Percentiles rank a stretch among this genome's conserved stretches.
phyloP scores from a whole-genome alignment of 129 eudicot species.

The Artemisia tridentata region DNA sequence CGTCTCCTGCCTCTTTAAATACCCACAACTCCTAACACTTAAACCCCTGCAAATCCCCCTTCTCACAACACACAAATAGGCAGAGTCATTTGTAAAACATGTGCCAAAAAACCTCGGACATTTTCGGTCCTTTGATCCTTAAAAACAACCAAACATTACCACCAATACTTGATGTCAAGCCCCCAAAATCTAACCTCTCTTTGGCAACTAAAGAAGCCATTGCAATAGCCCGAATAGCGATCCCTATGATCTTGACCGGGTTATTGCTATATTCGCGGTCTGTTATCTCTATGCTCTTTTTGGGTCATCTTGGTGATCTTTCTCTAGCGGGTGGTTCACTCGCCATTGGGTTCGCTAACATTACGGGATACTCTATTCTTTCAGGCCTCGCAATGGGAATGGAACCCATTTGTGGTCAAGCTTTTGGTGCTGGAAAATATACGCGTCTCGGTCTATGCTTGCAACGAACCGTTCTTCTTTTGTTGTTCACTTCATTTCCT shows the following conservation, averaged over 20 bases:
- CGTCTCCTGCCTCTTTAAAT: constrained; percentile 31
- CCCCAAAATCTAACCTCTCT: constrained; percentile 41
- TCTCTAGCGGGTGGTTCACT: constrained; percentile 77
- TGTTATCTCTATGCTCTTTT: constrained; percentile 82
- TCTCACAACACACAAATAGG: constrained; percentile 17
- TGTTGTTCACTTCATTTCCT: constrained; percentile 51
- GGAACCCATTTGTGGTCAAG: constrained; percentile 92
- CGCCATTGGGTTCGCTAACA: constrained; percentile 84
- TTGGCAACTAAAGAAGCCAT: constrained; percentile 41
- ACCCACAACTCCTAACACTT: constrained; percentile 23
- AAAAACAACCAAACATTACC: constrained; percentile 26
- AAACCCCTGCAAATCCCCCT: constrained; percentile 31
- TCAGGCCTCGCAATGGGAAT: constrained; percentile 88
- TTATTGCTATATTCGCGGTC: constrained; percentile 74
- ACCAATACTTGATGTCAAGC: constrained; percentile 20
- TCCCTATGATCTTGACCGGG: constrained; percentile 86
- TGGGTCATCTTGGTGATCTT: constrained; percentile 71
- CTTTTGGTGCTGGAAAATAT: constrained; percentile 68
- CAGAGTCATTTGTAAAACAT: constrained; percentile 24
- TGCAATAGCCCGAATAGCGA: constrained; percentile 49
- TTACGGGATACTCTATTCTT: constrained; percentile 82
- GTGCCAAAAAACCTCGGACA: constrained; percentile 48
- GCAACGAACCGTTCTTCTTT: constrained; percentile 52
- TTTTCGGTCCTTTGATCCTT: constrained; percentile 42
- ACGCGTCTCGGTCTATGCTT: constrained; percentile 54